These are phyloP conservation scores for Coniochaeta sp. DNA, from an alignment of 2,329 filamentous ascomycete genomes.

Conservation along the genomic window DNA sequence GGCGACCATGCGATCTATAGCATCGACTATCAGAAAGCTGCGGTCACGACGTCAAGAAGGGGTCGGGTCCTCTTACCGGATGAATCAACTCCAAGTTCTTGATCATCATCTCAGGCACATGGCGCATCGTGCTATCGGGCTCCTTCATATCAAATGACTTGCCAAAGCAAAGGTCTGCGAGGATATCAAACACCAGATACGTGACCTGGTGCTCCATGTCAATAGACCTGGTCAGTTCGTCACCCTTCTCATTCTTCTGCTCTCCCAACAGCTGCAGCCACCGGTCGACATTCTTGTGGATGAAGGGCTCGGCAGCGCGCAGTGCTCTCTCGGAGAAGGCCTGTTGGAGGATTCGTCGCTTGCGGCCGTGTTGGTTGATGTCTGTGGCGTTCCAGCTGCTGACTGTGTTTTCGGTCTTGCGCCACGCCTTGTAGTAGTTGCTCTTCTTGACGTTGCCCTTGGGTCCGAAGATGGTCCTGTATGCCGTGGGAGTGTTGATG, in stretches of 20 bases:
- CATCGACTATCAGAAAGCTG: background rate
- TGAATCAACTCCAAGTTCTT: slow-evolving; percentile 12
- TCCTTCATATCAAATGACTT: slow-evolving; percentile 12
- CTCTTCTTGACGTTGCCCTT: slow-evolving; percentile 10
- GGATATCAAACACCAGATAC: slow-evolving; percentile 9
- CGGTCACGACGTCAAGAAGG: too few relatives aligned
- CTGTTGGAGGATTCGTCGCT: slow-evolving; percentile 34
- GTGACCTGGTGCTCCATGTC: slow-evolving; percentile 8
- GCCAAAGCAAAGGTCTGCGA: slow-evolving; percentile 13
- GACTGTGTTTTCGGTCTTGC: slow-evolving; percentile 6
- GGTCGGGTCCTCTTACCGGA: slow-evolving; percentile 5
- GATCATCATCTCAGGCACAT: slow-evolving; percentile 6
- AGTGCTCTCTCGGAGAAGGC: slow-evolving; percentile 35
- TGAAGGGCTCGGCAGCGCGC: slow-evolving; percentile 28
- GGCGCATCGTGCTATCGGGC: slow-evolving; percentile 7
- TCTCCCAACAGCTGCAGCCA: slow-evolving; percentile 7
- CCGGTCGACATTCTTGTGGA: slow-evolving; percentile 8
- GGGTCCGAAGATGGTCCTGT: slow-evolving; percentile 8
- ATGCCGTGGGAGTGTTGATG: slow-evolving; percentile 9
- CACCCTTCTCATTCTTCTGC: slow-evolving; percentile 8
- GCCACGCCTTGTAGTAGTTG: slow-evolving; percentile 9
- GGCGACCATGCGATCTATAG: background rate
- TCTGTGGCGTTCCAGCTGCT: slow-evolving; percentile 37
- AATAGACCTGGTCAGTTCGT: slow-evolving; percentile 2
- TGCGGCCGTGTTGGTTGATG: slow-evolving; percentile 32